Evolutionary conservation across 176 grass and related monocot genomes (phyloP), one percentile per base, ranked within the genome.

Genomic region (Ensete ventricosum): DNA sequence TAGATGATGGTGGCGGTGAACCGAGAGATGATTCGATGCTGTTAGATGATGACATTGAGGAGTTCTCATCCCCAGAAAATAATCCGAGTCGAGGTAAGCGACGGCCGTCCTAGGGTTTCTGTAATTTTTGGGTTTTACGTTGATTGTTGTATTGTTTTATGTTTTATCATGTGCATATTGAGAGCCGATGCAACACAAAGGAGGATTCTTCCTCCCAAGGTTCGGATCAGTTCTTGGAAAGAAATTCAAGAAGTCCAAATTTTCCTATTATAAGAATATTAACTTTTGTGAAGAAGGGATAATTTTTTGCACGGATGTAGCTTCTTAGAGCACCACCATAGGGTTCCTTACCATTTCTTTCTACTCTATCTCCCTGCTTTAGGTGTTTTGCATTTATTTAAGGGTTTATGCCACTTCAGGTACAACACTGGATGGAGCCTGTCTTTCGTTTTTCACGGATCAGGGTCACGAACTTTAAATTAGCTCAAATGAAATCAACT

Each of bases 1-100:
- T 62, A 50, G 59, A 67, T 90, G 82, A 75, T 11, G 48, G 52
- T 22, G 64, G 78, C 9, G 73, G 29, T 54, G 67, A 54, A 73
- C 24, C 24, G 48, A 50, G 13, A 9, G 72, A 57, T 74, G 72
- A 21, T 19, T 54, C 13, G 20, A 11, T 22, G 3, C 53, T 50
- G 8, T 14, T 16, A 16, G 53, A 74, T 55, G 72, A 74, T 74
- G 72, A 74, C 21, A 74, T 74, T 7, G 72, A 57, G 23, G 72
- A 27, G 52, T 74, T 74, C 23, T 74, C 72, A 5, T 74, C 72
- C 22, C 72, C 2, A 9, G 72, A 74, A 29, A 53, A 55, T 24
- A 26, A 55, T 21, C 53, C 53, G 50, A 74, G 52, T 57, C 72
- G 72, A 55, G 72, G 72, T 74, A 53, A 74, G 52, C 1, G 23